Conservation (phyloP, 306 rosid genomes). For the Lagenaria siceraria region DNA sequence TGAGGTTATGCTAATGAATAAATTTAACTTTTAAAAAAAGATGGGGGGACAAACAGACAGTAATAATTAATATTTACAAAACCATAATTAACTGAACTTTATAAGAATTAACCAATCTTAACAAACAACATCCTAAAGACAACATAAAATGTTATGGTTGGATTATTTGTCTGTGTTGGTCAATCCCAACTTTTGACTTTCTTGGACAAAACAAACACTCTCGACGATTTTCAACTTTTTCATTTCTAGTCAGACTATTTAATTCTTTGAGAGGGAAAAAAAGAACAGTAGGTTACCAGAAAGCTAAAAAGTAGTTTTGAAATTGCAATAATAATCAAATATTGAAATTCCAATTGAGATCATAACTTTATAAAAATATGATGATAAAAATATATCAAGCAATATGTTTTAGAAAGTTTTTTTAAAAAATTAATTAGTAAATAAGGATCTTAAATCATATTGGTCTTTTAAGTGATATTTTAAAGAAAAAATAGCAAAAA, state of each 20-base stretch:
- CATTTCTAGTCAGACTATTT: not conserved
- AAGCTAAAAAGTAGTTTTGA: not conserved
- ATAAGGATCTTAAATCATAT: too few relatives aligned
- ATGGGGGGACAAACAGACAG: not conserved
- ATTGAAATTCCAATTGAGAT: not conserved
- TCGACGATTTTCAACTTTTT: not conserved
- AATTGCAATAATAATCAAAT: not conserved
- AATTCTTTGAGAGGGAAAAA: not conserved
- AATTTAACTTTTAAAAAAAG: too few relatives aligned
- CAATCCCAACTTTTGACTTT: not conserved
- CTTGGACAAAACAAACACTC: not conserved
- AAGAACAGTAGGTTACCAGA: not conserved
- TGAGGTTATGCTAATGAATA: too few relatives aligned
- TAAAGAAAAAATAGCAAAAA: too few relatives aligned
- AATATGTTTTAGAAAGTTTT: too few relatives aligned
- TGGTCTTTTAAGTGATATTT: too few relatives aligned
- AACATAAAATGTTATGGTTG: not conserved
- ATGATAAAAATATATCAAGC: too few relatives aligned
- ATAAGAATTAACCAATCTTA: not conserved
- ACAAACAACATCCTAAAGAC: not conserved
- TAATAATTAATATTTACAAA: not conserved
- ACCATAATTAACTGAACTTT: not conserved
- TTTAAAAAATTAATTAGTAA: too few relatives aligned
- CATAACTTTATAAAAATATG: not conserved
- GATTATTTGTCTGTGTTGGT: not conserved